Base-by-base conservation (phyloP, 208 protist genomes). In the Polymyxa betae region DNA sequence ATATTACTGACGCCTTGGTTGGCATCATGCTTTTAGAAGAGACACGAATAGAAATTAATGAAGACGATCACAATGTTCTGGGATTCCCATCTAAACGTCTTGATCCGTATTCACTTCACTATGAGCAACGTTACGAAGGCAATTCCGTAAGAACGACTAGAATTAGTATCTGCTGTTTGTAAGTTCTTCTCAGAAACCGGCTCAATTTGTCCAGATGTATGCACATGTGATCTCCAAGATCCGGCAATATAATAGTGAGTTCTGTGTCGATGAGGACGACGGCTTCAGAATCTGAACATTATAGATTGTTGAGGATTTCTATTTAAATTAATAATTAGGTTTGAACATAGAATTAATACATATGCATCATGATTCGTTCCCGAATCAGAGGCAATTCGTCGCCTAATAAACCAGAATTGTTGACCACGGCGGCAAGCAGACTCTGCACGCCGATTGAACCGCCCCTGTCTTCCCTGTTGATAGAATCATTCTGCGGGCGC, bases 311-410 rank as follows among this genome's bases (percentile, higher is more conserved):
- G 49, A 60, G 24, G 24, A 24, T 24, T 60, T 5, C 12, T 29
- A 60, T 60, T 24, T 29, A 60, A 60, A 60, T 60, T 60, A 60
- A 60, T 60, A 29, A 60, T 60, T 60, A 60, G 49, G 12, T 60
- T 5, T 5, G 24, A n/a, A n/a, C n/a, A n/a, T n/a, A n/a, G 24
- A 60, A 29, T 60, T 60, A 60, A 60, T 60, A 60, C 49, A 60
- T 5, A 60, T 60, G 24, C 24, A 60, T 29, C 72, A 82, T 82
- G 72, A 82, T 82, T 12, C 72, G 5, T 43, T 82, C 72, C 12
- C 72, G 72, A 82, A 82, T 82, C 16, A 82, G 72, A 82, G 72
- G 72, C 72, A 82, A n/a, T 35, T 82, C 72, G 72, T 82, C 72
- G 10, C 72, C n/a, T 5, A 82, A 5, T 5, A 82, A 35, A 35